Base-by-base conservation (phyloP, 108 stramenopile genomes). In the Schizochytrium sp. region DNA sequence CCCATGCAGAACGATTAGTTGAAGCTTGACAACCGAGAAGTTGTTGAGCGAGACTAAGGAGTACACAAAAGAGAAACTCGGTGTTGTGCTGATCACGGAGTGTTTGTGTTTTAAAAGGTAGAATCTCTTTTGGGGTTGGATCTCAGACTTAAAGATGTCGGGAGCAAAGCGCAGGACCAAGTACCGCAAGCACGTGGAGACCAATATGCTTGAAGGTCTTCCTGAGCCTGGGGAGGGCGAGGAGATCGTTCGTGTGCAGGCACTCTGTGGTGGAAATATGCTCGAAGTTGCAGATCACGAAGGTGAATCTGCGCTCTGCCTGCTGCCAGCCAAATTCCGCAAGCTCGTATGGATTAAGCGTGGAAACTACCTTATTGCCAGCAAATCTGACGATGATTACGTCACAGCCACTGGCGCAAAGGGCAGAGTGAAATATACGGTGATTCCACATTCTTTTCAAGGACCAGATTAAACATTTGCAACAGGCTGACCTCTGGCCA, bases 321-420 rank as follows among this genome's bases (percentile, higher is more conserved):
- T 98, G 47, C 95, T 98, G 4, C 97, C 97, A 7, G 97, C 97
- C 12, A 97, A 97, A 87, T 98, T 97, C 90, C 93, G 95, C 55
- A 98, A 98, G 93, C 92, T 98, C 55, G 96, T 98, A 4, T 98
- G 97, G 97, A 95, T 98, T 56, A 97, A 97, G 93, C 96, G 97
- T 3, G 96, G 96, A 61, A 97, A 98, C 91, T 98, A 91, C 92
- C 94, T 98, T 2, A 96, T 98, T 44, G 96, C 97, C 19, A 88
- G 91, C 42, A 89, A 92, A 61, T 72, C 93, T 19, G 59, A 91
- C 19, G 92, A 91, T 19, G 92, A 93, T 45, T 91, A 87, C 60
- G 59, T 89, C 47, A 92, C 90, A n/a, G 72, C 87, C 40, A 61
- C 89, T 13, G 90, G 88, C 59, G 83, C 28, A 46, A 88, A 88